Evolutionary conservation across 768 basidiomycete genomes (phyloP), one percentile per base, ranked within the genome.

Genomic region (Pleurotus cornucopiae): DNA sequence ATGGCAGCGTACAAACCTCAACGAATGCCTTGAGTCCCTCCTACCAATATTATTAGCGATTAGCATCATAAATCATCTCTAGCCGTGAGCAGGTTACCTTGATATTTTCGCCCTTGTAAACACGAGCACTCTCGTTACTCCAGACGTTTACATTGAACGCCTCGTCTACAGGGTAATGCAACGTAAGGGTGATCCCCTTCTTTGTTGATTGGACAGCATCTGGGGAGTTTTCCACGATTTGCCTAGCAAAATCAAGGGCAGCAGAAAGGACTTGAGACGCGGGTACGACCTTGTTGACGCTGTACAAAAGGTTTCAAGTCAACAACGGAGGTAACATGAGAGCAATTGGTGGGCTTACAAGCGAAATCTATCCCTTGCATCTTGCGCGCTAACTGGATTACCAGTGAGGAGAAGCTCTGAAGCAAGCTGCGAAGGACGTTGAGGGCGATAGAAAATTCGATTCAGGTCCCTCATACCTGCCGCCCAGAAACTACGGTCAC

Each of bases 201-300:
- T 93, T 94, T 2, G 89, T 87, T 46, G 81, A 77, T 61, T 88
- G 86, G 1, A 93, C 85, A 0, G 91, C 77, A 66, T 93, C 92
- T 0, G 91, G 92, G 1, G 89, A 91, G 62, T 88, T 89, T 20
- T 65, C 63, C 13, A 69, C 69, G 58, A 93, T 84, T 54, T 79
- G 71, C 52, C 75, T 69, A 2, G 92, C 91, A 55, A 83, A 67
- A 3, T 73, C 70, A 25, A 93, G 67, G 2, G 91, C 91, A 6
- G 82, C 75, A 5, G 79, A 60, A 9, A 93, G 62, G 2, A 91
- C 80, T 43, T 82, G 63, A 0, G 72, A 62, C 38, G 73, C 66
- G 7, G 84, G 79, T 1, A 89, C 89, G 7, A 93, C 77, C 51
- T 71, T 64, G 69, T 92, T 94, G 46, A 94, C 84, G 66, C 89